Conservation (phyloP, 805 yeast genomes). For the Barnettozyma siamensis region DNA sequence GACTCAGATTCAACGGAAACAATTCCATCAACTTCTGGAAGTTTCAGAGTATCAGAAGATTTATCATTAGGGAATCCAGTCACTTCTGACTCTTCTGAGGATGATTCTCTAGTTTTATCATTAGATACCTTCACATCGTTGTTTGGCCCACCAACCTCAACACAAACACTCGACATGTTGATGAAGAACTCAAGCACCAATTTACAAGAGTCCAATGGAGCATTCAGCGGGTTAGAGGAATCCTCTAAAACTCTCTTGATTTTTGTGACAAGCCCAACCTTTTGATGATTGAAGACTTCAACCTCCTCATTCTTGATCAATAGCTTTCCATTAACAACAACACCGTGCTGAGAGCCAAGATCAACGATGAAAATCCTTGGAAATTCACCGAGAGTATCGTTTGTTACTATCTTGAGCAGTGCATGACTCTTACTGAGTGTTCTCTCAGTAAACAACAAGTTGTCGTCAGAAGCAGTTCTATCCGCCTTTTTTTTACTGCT, state of each 20-base stretch:
- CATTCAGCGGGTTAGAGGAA: not conserved
- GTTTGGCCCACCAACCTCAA: not conserved
- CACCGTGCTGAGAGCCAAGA: constrained; percentile 9
- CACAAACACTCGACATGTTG: not conserved
- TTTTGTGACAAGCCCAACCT: constrained; percentile 6
- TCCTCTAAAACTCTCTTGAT: not conserved
- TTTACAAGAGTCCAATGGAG: constrained; percentile 4
- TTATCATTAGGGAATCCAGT: not conserved
- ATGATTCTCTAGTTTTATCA: not conserved
- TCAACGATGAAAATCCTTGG: constrained; percentile 6
- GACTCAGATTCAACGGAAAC: too few relatives aligned
- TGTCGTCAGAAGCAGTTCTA: not conserved
- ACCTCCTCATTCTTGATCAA: not conserved
- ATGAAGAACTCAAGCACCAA: not conserved
- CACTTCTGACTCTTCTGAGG: not conserved
- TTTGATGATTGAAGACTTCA: constrained; percentile 2
- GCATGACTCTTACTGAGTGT: constrained; percentile 11
- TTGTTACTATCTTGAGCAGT: not conserved
- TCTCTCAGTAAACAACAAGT: constrained; percentile 5
- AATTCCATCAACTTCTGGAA: too few relatives aligned
- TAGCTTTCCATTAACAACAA: constrained; percentile 3
- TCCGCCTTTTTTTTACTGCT: not conserved
- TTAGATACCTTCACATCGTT: not conserved
- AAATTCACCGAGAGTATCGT: not conserved
- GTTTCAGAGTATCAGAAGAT: not conserved